Evolutionary conservation across 441 rosid genomes (phyloP), one percentile per base, ranked within the genome.

Genomic region (Biscutella laevigata): DNA sequence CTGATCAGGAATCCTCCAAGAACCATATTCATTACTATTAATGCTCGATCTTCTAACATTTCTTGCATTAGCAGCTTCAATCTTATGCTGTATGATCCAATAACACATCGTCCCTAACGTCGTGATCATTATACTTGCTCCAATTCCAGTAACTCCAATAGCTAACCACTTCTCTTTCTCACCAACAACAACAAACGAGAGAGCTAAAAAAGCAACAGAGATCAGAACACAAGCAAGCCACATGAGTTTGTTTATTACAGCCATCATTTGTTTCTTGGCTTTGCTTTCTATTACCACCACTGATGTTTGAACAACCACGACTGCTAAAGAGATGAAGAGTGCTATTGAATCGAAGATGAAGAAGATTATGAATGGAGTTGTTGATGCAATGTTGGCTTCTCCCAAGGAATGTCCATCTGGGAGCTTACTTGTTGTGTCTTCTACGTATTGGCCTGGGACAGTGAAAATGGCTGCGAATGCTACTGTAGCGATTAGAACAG

Each of bases 391-490:
- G 29, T 81, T 74, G 1, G 94, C 95, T 56, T 83, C 88, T 22
- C 98, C 98, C 0, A 84, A 77, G 4, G 95, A 70, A 27, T 65
- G 71, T 0, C 89, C 88, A 0, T 50, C 57, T 1, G 76, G 83
- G 13, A 80, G 64, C 4, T 82, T 25, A 0, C 46, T 20, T 2
- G 71, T 66, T 10, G n/a, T n/a, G n/a, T 79, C 76, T 17, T 84
- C 86, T 0, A 76, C 75, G 6, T 77, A 87, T 57, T 87, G 88
- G 24, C 96, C 96, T 0, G 98, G 98, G 70, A 91, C 80, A 1
- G 89, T 80, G 79, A 84, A 91, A 46, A 91, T 88, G 44, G 98
- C 96, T 7, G 98, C 98, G 9, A 91, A 91, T 0, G 96, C 88
- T 5, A 91, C 95, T 0, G 96, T 87, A 26, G 98, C 95, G 8